Evolutionary conservation across 768 basidiomycete species (phyloP), one percentile per base, ranked within the genome.

Genomic region (Boletus coccyginus): DNA sequence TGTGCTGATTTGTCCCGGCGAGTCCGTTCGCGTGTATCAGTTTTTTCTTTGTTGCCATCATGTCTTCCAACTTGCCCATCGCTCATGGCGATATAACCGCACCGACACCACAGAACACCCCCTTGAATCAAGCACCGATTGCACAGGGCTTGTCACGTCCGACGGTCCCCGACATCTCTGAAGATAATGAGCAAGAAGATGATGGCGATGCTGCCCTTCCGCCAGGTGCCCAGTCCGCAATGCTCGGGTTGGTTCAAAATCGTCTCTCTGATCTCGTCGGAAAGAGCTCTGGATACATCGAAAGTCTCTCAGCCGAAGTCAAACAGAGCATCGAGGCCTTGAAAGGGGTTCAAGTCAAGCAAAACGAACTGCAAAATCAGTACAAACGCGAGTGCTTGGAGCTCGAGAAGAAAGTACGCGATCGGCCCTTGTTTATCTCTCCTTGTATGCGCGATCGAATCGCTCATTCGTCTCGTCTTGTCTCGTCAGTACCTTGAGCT

Each of bases 51-150:
- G 56, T 57, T 57, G 59, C 65, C 65, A 68, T 66, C 65, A 91
- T 91, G 89, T 87, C 87, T 46, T 81, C 81, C 68, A 85, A 78
- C 68, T 72, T 91, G 51, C 82, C 85, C 65, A 90, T 91, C 70
- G 73, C 77, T 31, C 73, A 75, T 43, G 70, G 74, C 53, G 83
- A 83, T 73, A 75, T 86, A 27, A 86, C 88, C 4, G 93, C 94
- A n/a, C 93, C 94, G 9, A 97, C 94, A 16, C 94, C 94, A 24
- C 90, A 92, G 77, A 96, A 97, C 75, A 96, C 94, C 4, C 94
- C 94, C 12, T 75, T 93, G 58, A 85, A 77, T 52, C 84, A 90
- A 62, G 90, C 90, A 13, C 92, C 92, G 53, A 87, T 96, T 73
- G 80, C 87, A 1, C 73, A 74, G 24, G 90, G 87, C 53, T 80